A percentile compares a stretch with the other conserved stretches of the same genome.
phyloP scores from a whole-genome alignment of 306 rosid species.

The Cucurbita ficifolia region DNA sequence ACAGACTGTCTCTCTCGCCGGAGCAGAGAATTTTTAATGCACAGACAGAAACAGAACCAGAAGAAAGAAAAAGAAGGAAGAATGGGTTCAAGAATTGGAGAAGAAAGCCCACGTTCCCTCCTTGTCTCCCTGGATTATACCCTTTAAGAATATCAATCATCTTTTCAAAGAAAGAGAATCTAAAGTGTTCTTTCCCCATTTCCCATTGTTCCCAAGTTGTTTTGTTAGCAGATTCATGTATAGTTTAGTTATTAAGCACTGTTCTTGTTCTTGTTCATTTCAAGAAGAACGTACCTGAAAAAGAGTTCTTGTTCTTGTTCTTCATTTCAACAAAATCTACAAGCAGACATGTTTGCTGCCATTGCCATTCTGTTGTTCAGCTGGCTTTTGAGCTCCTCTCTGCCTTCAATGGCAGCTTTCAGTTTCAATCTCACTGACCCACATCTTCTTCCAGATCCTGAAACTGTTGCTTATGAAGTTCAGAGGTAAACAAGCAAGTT shows the following conservation, averaged over 20 bases:
- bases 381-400: conserved; percentile 30
- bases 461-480: conserved; percentile 51
- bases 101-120: neutral
- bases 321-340: conserved; percentile 9
- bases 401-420: conserved; percentile 29
- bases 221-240: neutral
- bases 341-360: conserved; percentile 37
- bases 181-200: neutral
- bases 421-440: conserved; percentile 54
- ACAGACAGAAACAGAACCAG: neutral
- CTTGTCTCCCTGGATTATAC: conserved; percentile 5
- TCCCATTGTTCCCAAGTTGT: conserved; percentile 10
- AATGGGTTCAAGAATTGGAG: neutral
- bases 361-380: conserved; percentile 62
- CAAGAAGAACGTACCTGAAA: conserved; percentile 16
- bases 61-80: neutral
- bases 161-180: too few species aligned
- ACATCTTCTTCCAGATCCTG: conserved; percentile 81
- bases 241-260: neutral
- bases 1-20: neutral
- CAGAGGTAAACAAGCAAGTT: conserved; percentile 35
- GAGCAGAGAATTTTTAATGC: neutral
- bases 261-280: conserved; percentile 13
- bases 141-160: neutral
- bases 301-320: conserved; percentile 5